Base-by-base conservation (phyloP, 1,284 basidiomycete species). In the Amylostereum areolatum region DNA sequence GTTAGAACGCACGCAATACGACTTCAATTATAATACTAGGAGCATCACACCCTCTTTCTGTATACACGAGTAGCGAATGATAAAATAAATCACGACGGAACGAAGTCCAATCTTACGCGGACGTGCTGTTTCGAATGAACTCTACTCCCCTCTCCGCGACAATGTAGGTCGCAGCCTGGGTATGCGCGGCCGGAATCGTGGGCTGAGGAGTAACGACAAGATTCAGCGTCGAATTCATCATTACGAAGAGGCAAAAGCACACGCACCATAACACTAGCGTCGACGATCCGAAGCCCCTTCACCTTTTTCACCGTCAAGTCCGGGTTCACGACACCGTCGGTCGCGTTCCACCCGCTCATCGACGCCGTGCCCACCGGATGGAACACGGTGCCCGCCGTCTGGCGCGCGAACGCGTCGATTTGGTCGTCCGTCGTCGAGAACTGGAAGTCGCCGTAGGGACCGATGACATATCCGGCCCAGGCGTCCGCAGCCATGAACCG, bases 261-360 rank as follows among this genome's bases (percentile, higher is more conserved):
- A 58, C 60, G 47, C 45, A 64, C 63, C 3, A 63, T 45, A 3
- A 63, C 57, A 41, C 57, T 59, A n/a, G 62, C 62, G 51, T 65
- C 63, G 11, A 66, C 57, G 18, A 64, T 46, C 1, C 62, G 42
- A 39, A 66, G 49, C 2, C 61, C 62, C 4, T 46, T 29, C 10
- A 53, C 52, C 4, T 58, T 58, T 47, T 60, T 61, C 24, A 66
- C 60, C 6, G 34, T 54, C 45, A 65, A 33, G 31, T 62, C 55
- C 11, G 64, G 57, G 39, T 61, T 54, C 2, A 64, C 58, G 33
- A 66, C 64, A 6, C 57, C 48, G 12, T 25, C 41, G 12, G 41
- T 4, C 35, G 51, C 52, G 33, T 51, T 45, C 39, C 31, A 30
- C 3, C 53, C 8, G 4, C 55, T 50, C 64, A 66, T 66, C 9